These are phyloP conservation scores for Wallacemonas sp. DNA, from an alignment of 208 protist genomes.

Conservation along the genomic window DNA sequence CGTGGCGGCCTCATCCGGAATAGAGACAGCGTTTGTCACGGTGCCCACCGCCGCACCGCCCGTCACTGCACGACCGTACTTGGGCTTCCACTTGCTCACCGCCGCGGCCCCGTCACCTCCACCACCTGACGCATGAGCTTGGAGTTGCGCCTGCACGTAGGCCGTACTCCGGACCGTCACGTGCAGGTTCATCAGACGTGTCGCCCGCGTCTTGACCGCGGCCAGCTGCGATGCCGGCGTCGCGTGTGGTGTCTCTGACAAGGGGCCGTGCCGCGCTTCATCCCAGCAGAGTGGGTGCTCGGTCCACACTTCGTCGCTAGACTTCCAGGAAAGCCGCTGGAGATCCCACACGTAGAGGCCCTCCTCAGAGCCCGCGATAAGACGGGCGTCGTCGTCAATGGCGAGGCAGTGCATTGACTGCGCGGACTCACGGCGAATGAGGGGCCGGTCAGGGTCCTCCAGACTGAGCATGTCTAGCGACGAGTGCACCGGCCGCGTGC, in stretches of 20 bases:
- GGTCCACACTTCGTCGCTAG: slow-evolving; percentile 10
- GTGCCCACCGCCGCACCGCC: slow-evolving; percentile 54
- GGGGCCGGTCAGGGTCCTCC: slow-evolving; percentile 33
- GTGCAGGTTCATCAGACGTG: slow-evolving; percentile 61
- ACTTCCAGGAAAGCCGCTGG: slow-evolving; percentile 53
- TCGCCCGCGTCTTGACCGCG: slow-evolving; percentile 39
- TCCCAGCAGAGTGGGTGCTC: slow-evolving; percentile 62
- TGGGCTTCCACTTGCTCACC: slow-evolving; percentile 66
- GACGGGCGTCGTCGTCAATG: slow-evolving; percentile 47
- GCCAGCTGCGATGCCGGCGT: slow-evolving; percentile 44
- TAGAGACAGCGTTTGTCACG: slow-evolving; percentile 52
- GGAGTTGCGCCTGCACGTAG: slow-evolving; percentile 34
- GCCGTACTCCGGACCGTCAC: slow-evolving; percentile 49
- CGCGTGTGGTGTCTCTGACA: slow-evolving; percentile 16
- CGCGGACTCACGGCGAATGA: slow-evolving; percentile 28
- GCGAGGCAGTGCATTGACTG: slow-evolving; percentile 56
- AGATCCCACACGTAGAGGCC: slow-evolving; percentile 72
- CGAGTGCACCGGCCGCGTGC: slow-evolving; percentile 30
- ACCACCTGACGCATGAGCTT: background rate
- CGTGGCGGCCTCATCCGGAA: background rate
- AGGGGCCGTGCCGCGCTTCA: slow-evolving; percentile 17
- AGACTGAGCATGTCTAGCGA: slow-evolving; percentile 42
- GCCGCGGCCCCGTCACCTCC: no score
- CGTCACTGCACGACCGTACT: slow-evolving; percentile 55
- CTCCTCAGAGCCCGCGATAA: slow-evolving; percentile 64